A percentile compares a stretch with the other conserved stretches of the same genome.
Evolutionary conservation across 768 basidiomycete genomes (phyloP).

Genomic region (Phylloporus rhodoxanthus): DNA sequence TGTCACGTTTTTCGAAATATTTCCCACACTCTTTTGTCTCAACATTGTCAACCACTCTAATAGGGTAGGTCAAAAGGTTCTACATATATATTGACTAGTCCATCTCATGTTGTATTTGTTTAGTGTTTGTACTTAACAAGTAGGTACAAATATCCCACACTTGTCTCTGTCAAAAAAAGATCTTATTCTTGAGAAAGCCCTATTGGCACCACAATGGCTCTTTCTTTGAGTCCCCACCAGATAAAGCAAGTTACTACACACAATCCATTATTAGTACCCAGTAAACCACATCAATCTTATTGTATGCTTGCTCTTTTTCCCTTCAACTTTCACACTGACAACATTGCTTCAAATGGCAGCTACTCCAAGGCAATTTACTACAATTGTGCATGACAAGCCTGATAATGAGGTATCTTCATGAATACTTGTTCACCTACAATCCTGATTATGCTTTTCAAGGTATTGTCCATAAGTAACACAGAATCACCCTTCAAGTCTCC

Average conservation of each 20-base stretch:
- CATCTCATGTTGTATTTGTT: background rate
- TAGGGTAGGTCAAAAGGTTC: background rate
- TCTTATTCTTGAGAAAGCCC: background rate
- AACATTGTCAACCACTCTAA: background rate
- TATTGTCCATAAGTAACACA: slow-evolving; percentile 6
- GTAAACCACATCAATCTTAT: background rate
- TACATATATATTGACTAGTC: background rate
- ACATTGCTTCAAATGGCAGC: background rate
- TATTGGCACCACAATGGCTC: slow-evolving; percentile 8
- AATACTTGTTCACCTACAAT: background rate
- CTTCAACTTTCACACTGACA: background rate
- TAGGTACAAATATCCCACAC: background rate
- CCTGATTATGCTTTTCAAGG: slow-evolving; percentile 10
- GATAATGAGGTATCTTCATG: slow-evolving; percentile 10
- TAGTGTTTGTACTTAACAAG: background rate
- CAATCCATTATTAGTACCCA: slow-evolving; percentile 2
- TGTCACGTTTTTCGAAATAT: background rate
- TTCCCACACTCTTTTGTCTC: background rate
- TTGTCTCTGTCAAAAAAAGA: background rate
- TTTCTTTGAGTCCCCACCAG: slow-evolving; percentile 16
- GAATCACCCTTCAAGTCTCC: background rate
- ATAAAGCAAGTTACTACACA: slow-evolving; percentile 1
- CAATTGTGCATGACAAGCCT: slow-evolving; percentile 1
- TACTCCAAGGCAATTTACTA: slow-evolving; percentile 13
- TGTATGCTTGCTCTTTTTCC: slow-evolving; percentile 11